Base-by-base conservation (phyloP, 31 red algal genomes). In the Pterothamnion heteromorphum region DNA sequence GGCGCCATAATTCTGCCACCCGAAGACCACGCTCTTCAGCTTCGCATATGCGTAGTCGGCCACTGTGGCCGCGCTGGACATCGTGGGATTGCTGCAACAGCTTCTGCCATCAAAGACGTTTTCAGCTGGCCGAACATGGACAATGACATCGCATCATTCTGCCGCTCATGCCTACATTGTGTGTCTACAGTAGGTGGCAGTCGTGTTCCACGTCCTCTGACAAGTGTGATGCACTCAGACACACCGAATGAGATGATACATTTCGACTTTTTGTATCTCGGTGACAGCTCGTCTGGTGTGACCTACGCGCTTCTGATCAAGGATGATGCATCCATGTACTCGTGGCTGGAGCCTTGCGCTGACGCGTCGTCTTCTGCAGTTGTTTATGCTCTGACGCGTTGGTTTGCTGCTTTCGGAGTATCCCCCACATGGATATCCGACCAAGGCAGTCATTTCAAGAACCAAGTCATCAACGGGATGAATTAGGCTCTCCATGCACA, bases 241-340 rank as follows among this genome's bases (percentile, higher is more conserved):
- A 28, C 30, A 9, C 74, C 44, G 5, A 91, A 91, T 43, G 89
- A 94, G 58, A 5, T 91, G 1, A 86, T 94, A 0, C 0, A 91
- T 43, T 94, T 94, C 64, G 89, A 91, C 71, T 94, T 71, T 34
- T 80, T 57, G 5, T 94, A 91, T 80, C 82, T 82, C 3, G 27
- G 22, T 0, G 23, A 23, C 2, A 76, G 58, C 3, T 44, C 83
- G 80, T 0, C 64, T 23, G 87, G 36, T 23, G 35, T 31, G 21
- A 3, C 20, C 23, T 83, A 94, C 64, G 74, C 81, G 1, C 44
- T 92, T 33, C 43, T 94, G 30, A 0, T 90, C 3, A 94, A 94
- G 44, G 89, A 80, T 44, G 92, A 93, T 76, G 34, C 57, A 27
- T 34, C 36, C 41, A 35, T 35, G 0, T 89, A 93, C 3, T 51